Evolutionary conservation across 1,139 yeast species (phyloP).

Genomic region (Geotrichum europaeum): DNA sequence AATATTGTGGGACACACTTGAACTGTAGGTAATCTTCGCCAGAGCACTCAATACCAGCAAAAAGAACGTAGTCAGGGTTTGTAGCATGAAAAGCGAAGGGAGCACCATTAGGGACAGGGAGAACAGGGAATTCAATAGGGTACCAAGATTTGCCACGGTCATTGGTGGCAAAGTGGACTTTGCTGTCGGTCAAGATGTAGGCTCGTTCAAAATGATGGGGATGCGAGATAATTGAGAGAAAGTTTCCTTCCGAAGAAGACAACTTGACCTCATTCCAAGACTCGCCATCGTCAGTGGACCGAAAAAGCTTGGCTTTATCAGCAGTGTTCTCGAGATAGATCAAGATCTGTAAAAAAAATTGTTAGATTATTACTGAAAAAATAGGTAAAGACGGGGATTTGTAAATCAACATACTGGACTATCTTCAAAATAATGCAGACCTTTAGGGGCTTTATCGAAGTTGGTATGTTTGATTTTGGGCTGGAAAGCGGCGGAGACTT

Average conservation of each 20-base stretch:
- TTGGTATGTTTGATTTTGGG: slow-evolving; percentile 10
- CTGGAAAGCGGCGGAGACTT: slow-evolving; percentile 4
- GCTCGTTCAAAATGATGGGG: slow-evolving; percentile 46
- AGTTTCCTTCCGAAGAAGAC: slow-evolving; percentile 29
- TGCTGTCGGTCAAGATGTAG: slow-evolving; percentile 41
- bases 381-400: not conserved
- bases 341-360: slow-evolving; percentile 28
- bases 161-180: slow-evolving; percentile 46
- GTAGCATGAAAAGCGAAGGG: slow-evolving; percentile 40
- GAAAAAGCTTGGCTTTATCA: slow-evolving; percentile 28
- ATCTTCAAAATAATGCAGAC: slow-evolving; percentile 22
- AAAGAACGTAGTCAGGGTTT: slow-evolving; percentile 39
- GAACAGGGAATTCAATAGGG: slow-evolving; percentile 34
- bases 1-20: slow-evolving; percentile 39
- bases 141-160: slow-evolving; percentile 59
- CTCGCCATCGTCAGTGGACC: slow-evolving; percentile 56
- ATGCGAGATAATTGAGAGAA: slow-evolving; percentile 40
- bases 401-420: slow-evolving; percentile 18
- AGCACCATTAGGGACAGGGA: slow-evolving; percentile 24
- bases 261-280: slow-evolving; percentile 43
- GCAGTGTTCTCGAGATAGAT: slow-evolving; percentile 37
- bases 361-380: not conserved
- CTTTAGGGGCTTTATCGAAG: slow-evolving; percentile 20
- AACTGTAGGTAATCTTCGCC: slow-evolving; percentile 25
- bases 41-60: slow-evolving; percentile 41